Conservation (phyloP, 2,329 filamentous ascomycete species). For the Pseudocercospora crystallina region DNA sequence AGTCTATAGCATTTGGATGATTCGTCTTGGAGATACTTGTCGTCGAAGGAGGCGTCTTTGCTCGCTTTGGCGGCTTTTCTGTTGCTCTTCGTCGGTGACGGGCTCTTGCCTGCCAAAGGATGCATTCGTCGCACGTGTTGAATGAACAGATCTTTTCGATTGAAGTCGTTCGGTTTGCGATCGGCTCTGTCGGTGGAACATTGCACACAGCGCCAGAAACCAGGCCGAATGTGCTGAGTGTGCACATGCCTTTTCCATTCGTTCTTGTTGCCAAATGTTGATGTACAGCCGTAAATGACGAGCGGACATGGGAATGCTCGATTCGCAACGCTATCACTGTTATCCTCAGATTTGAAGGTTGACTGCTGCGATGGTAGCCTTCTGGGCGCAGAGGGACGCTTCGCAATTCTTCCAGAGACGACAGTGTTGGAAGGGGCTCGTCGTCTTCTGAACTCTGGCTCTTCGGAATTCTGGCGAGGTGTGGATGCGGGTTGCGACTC, state of each 20-base stretch:
- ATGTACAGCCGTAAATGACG: constrained; percentile 69
- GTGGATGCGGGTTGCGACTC: background rate
- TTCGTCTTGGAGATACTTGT: constrained; percentile 45
- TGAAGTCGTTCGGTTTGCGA: constrained; percentile 65
- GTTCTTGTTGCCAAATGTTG: constrained; percentile 79
- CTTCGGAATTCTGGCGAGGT: constrained; percentile 5
- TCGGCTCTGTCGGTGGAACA: constrained; percentile 40
- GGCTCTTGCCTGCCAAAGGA: constrained; percentile 54
- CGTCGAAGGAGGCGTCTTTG: constrained; percentile 16
- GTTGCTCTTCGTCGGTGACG: constrained; percentile 83
- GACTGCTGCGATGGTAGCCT: constrained; percentile 35
- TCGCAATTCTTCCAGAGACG: constrained; percentile 13
- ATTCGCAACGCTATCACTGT: constrained; percentile 24
- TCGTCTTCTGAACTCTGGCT: constrained; percentile 20
- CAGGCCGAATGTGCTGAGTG: constrained; percentile 74
- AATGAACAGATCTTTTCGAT: constrained; percentile 88
- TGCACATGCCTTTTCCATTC: constrained; percentile 92
- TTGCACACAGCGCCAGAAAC: constrained; percentile 74
- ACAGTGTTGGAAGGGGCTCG: constrained; percentile 13
- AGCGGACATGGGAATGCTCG: constrained; percentile 73
- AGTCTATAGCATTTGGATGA: constrained; percentile 60
- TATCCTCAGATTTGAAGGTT: constrained; percentile 62
- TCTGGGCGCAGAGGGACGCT: constrained; percentile 11
- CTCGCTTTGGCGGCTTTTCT: constrained; percentile 41
- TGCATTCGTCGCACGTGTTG: constrained; percentile 90